phyloP scores from a whole-genome alignment of 2,329 filamentous ascomycete species.

The Colletotrichum sp. region DNA sequence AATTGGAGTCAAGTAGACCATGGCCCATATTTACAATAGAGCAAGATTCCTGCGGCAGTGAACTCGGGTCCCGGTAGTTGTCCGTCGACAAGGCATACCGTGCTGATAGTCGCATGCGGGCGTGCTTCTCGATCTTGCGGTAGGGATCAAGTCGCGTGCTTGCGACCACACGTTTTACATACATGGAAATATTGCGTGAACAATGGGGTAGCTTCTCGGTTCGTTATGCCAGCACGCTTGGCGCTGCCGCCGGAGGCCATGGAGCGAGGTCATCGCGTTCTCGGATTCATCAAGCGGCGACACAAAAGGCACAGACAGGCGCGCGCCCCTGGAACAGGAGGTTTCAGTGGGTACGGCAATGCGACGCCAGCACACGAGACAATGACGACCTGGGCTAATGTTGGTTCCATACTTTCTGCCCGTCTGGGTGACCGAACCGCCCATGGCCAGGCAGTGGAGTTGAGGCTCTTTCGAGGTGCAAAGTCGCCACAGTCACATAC shows the following conservation, averaged over 20 bases:
- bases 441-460: no score
- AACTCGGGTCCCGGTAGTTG: background rate
- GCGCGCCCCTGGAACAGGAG: background rate
- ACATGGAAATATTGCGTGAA: background rate
- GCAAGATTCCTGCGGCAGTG: accelerated
- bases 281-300: background rate
- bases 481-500: no score
- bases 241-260: background rate
- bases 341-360: background rate
- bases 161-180: background rate
- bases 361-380: background rate
- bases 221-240: background rate
- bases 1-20: no score
- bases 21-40: background rate
- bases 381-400: background rate
- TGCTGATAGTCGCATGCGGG: background rate
- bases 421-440: no score
- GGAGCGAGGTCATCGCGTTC: background rate
- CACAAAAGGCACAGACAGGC: background rate
- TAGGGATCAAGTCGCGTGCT: background rate
- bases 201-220: background rate
- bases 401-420: background rate
- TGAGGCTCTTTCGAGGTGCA: no score
- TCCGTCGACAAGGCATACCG: background rate
- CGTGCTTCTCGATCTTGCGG: background rate